Base-by-base conservation (phyloP, 192 early-diverging fungal species). In the Podila minutissima region DNA sequence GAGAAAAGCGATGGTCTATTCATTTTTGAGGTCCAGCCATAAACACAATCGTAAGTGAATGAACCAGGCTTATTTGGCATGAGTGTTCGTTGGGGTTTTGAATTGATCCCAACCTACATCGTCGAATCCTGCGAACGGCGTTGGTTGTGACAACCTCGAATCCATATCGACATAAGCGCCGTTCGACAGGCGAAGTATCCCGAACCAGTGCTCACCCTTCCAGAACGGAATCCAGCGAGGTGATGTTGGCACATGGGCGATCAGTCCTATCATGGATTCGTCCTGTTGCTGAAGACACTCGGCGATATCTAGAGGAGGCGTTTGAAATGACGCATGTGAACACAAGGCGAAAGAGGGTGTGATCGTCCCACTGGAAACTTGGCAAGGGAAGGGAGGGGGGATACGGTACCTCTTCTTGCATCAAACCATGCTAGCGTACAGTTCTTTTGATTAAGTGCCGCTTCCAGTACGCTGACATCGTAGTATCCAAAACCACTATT, bases 151-250 rank as follows among this genome's bases (percentile, higher is more conserved):
- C 4, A 81, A 26, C 48, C 77, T 68, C 37, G 77, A 81, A 46
- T 81, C 77, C 31, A 81, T 17, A 35, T 81, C 71, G 20, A 81
- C 57, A 64, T 60, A 81, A 2, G 71, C 71, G 12, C 77, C 77
- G 50, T 81, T 72, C 5, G 77, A 32, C 24, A 81, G 67, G 8
- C 77, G 77, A 2, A 81, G 63, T 9, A 81, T 59, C 17, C 77
- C 77, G 53, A 81, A 81, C 77, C 77, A 81, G 48, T 81, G 77
- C 29, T 81, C 71, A 0, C 77, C 77, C 5, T 69, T 81, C 77
- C 77, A 81, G 48, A 81, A 81, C 0, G 77, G 77, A 10, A 81
- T 50, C 77, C 77, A 81, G 15, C 71, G 70, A 4, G 71, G 41
- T 2, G 46, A 58, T 22, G 77, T 81, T 19, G 77, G 77, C 1